Conservation (phyloP, 2,329 filamentous ascomycete species). For the Ophiostoma sp. region DNA sequence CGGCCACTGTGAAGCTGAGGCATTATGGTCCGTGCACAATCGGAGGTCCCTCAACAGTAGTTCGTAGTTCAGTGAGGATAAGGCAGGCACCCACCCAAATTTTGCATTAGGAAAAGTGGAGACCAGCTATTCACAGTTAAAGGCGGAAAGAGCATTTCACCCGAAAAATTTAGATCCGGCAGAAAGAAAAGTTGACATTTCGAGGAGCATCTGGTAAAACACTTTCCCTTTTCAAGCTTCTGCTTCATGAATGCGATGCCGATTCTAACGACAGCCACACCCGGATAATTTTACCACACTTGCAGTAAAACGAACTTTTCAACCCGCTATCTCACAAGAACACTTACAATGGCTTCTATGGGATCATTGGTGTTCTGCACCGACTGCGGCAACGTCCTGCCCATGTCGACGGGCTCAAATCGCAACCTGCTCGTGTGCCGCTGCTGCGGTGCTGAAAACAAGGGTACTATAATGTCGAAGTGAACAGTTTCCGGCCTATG, state of each 20-base stretch:
- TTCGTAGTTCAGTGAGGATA: not conserved
- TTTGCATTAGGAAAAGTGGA: not conserved
- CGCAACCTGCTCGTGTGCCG: constrained; percentile 79
- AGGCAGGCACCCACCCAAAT: constrained; percentile 10
- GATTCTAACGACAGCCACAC: not conserved
- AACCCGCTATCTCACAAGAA: not conserved
- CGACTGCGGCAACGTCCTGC: constrained; percentile 87
- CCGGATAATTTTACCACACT: not conserved
- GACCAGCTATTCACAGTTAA: not conserved
- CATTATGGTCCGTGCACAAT: constrained; percentile 3
- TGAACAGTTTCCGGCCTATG: not conserved
- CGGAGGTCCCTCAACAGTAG: not conserved
- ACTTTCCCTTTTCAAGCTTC: not conserved
- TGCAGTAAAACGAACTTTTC: not conserved
- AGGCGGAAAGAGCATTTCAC: constrained; percentile 19
- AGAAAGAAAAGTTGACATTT: constrained; percentile 24
- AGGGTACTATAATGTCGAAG: constrained; percentile 56
- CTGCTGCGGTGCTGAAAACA: constrained; percentile 81
- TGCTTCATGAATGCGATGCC: not conserved
- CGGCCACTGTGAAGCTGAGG: not conserved
- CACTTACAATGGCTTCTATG: constrained; percentile 71
- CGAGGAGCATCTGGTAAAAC: not conserved
- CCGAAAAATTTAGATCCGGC: constrained; percentile 16
- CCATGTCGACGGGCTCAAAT: constrained; percentile 72
- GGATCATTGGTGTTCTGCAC: constrained; percentile 91